Base-by-base conservation (phyloP, 441 rosid genomes). In the Populus hybrid region DNA sequence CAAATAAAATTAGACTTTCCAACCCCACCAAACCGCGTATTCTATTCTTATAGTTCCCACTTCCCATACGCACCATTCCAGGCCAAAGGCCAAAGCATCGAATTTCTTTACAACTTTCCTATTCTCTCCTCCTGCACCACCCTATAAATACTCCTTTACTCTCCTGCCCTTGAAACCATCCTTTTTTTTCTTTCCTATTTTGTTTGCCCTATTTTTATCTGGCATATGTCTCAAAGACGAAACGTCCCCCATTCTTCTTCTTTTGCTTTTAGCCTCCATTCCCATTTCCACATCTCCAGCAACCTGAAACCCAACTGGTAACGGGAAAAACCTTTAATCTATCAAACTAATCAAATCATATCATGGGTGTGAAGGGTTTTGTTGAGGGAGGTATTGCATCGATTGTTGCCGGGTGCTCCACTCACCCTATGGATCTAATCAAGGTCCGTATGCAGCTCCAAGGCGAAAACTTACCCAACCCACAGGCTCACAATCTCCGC, bases 161-260 rank as follows among this genome's bases (percentile, higher is more conserved):
- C 68, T 65, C 9, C 68, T 1, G 0, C 16, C 26, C 68, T 1
- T 7, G 0, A 11, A 21, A 59, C 23, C 2, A 1, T 50, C 26
- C 26, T 26, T 26, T 26, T 26, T 26, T 26, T 26, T 26, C 26
- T 26, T 26, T 26, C 26, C 21, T 7, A 12, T 33, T 11, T 1
- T 2, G 14, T 42, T 69, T 11, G 23, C 26, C 59, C 12, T 18
- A 28, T 14, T 28, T 36, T 65, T 26, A 16, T 26, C 11, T 71
- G 6, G 71, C 77, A 36, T 84, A 92, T 89, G 95, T 90, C 93
- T 88, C 97, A 92, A 40, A 89, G 94, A 45, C 83, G 84, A 33
- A 64, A 53, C 70, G 91, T 88, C 16, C 94, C 94, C 73, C 97
- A 89, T 83, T 89, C 84, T 79, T 92, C 94, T 61, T 87, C 91